These are phyloP conservation scores for Kluyveromyces siamensis DNA, from an alignment of 805 yeast species.

Conservation along the genomic window DNA sequence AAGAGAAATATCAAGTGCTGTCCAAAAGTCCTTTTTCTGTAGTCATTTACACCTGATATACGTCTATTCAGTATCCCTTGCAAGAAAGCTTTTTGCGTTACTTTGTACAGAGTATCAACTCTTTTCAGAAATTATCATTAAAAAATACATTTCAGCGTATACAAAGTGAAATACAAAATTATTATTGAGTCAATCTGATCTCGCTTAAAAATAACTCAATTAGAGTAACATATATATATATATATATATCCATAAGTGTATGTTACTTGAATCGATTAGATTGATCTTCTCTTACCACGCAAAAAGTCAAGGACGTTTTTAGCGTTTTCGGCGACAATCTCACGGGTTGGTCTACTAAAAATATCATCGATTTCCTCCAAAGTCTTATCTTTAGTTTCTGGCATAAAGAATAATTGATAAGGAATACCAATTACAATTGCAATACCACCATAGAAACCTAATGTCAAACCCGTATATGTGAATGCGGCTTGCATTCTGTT, in stretches of 20 bases:
- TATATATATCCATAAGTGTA: too few relatives aligned
- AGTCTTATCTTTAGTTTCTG: slow-evolving; percentile 64
- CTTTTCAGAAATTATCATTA: too few relatives aligned
- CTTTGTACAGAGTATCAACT: too few relatives aligned
- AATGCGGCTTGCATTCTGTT: slow-evolving; percentile 45
- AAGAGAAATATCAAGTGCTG: neutral
- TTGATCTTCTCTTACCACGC: neutral
- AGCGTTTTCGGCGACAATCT: slow-evolving; percentile 26
- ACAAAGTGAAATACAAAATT: too few relatives aligned
- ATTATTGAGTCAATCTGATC: too few relatives aligned
- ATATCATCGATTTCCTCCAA: slow-evolving; percentile 64
- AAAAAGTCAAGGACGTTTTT: slow-evolving; percentile 10
- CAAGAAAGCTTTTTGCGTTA: too few relatives aligned
- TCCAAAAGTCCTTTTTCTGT: too few relatives aligned
- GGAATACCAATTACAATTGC: slow-evolving; percentile 44
- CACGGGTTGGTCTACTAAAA: slow-evolving; percentile 40
- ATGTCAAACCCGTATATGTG: slow-evolving; percentile 52
- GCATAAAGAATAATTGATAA: slow-evolving; percentile 50
- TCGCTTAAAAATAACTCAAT: too few relatives aligned
- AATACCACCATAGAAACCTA: slow-evolving; percentile 63
- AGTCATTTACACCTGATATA: too few relatives aligned
- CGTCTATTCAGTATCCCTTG: too few relatives aligned
- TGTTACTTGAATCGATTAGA: neutral
- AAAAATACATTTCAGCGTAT: too few relatives aligned
- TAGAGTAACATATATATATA: too few relatives aligned